Evolutionary conservation across 352 stramenopile genomes (phyloP).

Genomic region (Globisporangium sylvaticum): DNA sequence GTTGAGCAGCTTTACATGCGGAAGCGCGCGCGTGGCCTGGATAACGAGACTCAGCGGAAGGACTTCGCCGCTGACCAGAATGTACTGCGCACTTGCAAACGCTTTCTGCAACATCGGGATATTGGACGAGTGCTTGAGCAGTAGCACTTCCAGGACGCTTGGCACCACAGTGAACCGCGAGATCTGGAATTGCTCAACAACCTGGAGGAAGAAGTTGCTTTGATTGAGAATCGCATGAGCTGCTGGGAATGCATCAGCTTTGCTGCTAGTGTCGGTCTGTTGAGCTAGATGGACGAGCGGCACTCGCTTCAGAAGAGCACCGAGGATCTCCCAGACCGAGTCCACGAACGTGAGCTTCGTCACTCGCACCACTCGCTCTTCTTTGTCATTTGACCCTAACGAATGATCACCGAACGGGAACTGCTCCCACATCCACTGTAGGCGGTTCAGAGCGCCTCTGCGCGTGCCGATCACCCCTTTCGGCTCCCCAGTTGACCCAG

Average conservation of each 20-base stretch:
- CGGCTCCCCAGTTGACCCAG: conserved; percentile 39
- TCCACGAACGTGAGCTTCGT: conserved; percentile 37
- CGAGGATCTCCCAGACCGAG: conserved; percentile 55
- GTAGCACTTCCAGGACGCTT: conserved; percentile 43
- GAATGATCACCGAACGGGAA: conserved; percentile 28
- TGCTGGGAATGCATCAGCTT: not conserved
- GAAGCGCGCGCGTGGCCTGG: conserved; percentile 20
- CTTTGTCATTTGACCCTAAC: not conserved
- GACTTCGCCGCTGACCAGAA: conserved; percentile 54
- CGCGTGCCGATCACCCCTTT: conserved; percentile 51
- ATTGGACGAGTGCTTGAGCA: conserved; percentile 20
- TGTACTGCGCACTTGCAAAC: conserved; percentile 24
- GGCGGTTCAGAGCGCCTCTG: conserved; percentile 31
- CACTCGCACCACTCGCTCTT: conserved; percentile 36
- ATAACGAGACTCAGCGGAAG: conserved; percentile 27
- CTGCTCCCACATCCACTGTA: conserved; percentile 42
- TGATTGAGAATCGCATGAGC: conserved; percentile 40
- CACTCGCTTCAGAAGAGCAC: conserved; percentile 32
- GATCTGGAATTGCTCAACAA: conserved; percentile 17
- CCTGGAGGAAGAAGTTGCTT: conserved; percentile 23
- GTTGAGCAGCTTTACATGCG: conserved; percentile 40
- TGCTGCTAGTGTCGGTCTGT: not conserved
- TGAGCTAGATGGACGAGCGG: conserved; percentile 36
- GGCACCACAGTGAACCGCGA: conserved; percentile 48
- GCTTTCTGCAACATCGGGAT: not conserved